phyloP scores from a whole-genome alignment of 1,139 yeast species.

The Saccharomyces pastorianus region DNA sequence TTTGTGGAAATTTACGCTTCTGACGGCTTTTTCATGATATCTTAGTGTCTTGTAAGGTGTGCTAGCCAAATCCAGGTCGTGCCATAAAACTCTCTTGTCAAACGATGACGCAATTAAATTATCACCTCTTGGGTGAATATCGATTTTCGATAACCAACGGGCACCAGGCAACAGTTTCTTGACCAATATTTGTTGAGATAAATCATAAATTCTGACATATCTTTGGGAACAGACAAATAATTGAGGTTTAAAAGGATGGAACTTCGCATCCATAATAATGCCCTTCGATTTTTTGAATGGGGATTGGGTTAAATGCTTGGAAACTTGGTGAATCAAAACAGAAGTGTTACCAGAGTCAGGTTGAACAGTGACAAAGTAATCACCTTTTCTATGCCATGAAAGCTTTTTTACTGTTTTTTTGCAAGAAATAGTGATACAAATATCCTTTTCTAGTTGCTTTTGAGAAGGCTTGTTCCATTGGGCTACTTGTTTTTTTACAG shows the following conservation, averaged over 20 bases:
- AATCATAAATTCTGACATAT: slow-evolving; percentile 80
- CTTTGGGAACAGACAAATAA: slow-evolving; percentile 91
- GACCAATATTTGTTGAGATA: slow-evolving; percentile 73
- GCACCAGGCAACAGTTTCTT: slow-evolving; percentile 93
- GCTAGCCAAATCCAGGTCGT: slow-evolving; percentile 79
- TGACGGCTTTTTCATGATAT: slow-evolving; percentile 90
- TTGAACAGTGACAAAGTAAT: slow-evolving; percentile 87
- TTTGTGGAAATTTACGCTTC: slow-evolving; percentile 81
- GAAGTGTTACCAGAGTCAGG: slow-evolving; percentile 87
- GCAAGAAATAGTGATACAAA: slow-evolving; percentile 62
- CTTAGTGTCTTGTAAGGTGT: slow-evolving; percentile 94
- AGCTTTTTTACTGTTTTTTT: slow-evolving; percentile 69
- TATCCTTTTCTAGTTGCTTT: slow-evolving; percentile 56
- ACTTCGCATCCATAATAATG: slow-evolving; percentile 87
- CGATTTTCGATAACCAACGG: slow-evolving; percentile 85
- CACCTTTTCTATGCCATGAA: slow-evolving; percentile 97
- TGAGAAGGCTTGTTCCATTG: slow-evolving; percentile 79
- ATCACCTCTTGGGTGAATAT: slow-evolving; percentile 94
- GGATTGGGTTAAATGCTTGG: slow-evolving; percentile 93
- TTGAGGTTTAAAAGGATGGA: slow-evolving; percentile 95
- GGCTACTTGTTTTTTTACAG: slow-evolving; percentile 49
- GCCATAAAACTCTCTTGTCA: slow-evolving; percentile 96
- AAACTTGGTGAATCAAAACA: slow-evolving; percentile 86
- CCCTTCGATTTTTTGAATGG: slow-evolving; percentile 94
- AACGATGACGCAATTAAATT: slow-evolving; percentile 85